Conservation (phyloP, 805 yeast genomes). For the Saccharomycopsis javanensis region DNA sequence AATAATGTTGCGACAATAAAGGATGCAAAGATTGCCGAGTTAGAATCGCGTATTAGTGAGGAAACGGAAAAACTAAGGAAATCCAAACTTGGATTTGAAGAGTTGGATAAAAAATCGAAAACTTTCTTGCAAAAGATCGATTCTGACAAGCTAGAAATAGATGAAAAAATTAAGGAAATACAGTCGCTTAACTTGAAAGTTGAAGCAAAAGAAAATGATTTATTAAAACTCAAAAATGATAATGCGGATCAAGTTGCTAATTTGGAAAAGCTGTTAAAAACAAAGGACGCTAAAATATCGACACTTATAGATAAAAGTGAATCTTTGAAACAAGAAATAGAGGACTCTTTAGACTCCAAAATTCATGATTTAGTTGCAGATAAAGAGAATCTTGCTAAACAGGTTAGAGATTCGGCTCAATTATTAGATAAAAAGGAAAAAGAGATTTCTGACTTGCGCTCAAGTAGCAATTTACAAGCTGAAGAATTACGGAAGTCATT, state of each 20-base stretch:
- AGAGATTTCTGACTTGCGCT: background rate
- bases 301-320: background rate
- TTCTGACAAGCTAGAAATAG: background rate
- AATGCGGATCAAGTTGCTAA: conserved; percentile 1
- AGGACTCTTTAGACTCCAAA: background rate
- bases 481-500: background rate
- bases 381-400: background rate
- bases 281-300: background rate
- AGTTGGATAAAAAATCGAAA: background rate
- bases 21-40: background rate
- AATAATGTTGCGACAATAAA: background rate
- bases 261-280: background rate
- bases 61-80: background rate
- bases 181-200: background rate
- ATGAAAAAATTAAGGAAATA: background rate
- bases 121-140: background rate
- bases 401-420: background rate
- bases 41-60: background rate
- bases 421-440: background rate
- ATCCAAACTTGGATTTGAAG: background rate
- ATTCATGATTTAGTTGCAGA: background rate
- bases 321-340: background rate
- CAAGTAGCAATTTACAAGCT: background rate
- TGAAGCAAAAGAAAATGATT: conserved; percentile 1
- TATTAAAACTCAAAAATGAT: background rate